Base-by-base conservation (phyloP, 371 early-diverging fungal species). In the Mortierella sp. region DNA sequence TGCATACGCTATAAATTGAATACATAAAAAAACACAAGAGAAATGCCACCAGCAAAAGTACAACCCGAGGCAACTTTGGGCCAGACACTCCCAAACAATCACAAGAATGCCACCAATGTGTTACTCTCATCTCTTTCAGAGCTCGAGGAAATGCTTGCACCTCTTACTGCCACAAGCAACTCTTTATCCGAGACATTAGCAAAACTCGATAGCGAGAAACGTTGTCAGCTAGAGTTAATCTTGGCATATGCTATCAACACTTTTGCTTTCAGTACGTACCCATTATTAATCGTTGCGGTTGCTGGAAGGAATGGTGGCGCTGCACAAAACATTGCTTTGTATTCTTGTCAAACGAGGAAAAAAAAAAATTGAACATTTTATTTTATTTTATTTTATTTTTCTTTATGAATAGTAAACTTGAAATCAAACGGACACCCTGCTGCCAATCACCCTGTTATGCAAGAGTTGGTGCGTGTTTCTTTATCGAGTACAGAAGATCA, bases 201-300 rank as follows among this genome's bases (percentile, higher is more conserved):
- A 6, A 88, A 84, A 66, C 72, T 90, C 47, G 76, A 86, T 28
- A 68, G 66, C 2, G 78, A 73, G 53, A 86, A 88, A 54, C 84
- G 85, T 35, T 87, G 87, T 68, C 86, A 90, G 63, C 82, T 90
- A 34, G 83, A 90, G 69, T 79, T 90, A 8, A 31, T 90, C 6
- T 58, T 90, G 34, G 79, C 88, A 17, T 90, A 86, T 64, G 75
- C 87, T 15, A 68, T 90, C 64, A 88, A 90, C 45, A 85, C 86
- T 8, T 71, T 88, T 23, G 88, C 83, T 51, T 88, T 85, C 61
- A 88, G 90, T 89, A 87, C 26, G 86, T 75, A n/a, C n/a, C n/a
- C 23, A 8, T 0, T 29, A 37, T 37, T 37, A 10, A n/a, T n/a
- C n/a, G n/a, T n/a, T n/a, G n/a, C n/a, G n/a, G n/a, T n/a, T n/a